Evolutionary conservation across 106 monocot genomes (phyloP).

Genomic region (Allium fistulosum): DNA sequence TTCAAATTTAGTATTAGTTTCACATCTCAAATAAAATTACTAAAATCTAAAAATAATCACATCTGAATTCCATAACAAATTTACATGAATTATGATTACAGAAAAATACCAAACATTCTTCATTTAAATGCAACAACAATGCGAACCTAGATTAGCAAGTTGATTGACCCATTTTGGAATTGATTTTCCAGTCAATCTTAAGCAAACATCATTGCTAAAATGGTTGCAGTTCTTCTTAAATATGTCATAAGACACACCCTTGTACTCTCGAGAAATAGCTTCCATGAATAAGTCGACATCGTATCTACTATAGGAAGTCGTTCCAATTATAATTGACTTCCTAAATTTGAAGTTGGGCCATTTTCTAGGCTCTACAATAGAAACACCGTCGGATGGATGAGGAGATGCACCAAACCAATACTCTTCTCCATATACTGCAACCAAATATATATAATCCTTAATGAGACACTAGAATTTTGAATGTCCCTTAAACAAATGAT

Average conservation of each 20-base stretch:
- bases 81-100: no score
- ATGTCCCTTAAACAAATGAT: no score
- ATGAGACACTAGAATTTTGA: no score
- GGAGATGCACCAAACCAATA: constrained; percentile 63
- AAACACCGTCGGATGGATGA: constrained; percentile 45
- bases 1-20: no score
- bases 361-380: constrained; percentile 47
- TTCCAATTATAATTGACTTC: constrained; percentile 45
- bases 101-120: no score
- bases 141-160: constrained; percentile 47
- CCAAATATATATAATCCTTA: background rate
- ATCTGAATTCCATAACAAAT: no score
- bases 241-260: constrained; percentile 52
- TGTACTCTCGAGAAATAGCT: constrained; percentile 32
- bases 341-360: constrained; percentile 50
- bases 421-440: constrained; percentile 56
- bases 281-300: constrained; percentile 50
- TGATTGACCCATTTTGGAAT: constrained; percentile 66
- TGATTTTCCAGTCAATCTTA: constrained; percentile 43
- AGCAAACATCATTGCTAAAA: constrained; percentile 46
- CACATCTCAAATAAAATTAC: no score
- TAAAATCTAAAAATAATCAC: no score
- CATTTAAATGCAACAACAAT: no score
- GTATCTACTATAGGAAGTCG: constrained; percentile 34
- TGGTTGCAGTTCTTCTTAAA: constrained; percentile 64